These are phyloP conservation scores for Eragrostis curvula DNA, from an alignment of 176 grass and related monocot species.

Conservation along the genomic window DNA sequence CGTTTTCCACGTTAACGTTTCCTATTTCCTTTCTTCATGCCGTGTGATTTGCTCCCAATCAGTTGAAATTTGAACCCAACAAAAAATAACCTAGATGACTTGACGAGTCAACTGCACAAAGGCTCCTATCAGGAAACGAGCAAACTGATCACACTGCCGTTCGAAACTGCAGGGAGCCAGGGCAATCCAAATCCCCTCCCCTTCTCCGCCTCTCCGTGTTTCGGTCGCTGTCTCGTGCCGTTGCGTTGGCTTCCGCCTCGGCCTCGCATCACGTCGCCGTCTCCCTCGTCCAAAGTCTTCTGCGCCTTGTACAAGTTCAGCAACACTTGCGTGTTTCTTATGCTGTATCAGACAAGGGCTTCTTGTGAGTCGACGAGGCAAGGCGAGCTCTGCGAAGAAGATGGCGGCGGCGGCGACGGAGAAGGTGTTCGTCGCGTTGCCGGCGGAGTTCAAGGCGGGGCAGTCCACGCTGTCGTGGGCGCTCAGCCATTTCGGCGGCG, in stretches of 20 bases:
- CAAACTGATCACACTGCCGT: not conserved
- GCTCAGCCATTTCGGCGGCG: conserved; percentile 36
- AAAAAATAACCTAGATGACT: not conserved
- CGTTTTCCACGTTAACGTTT: not conserved
- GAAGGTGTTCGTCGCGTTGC: conserved; percentile 68
- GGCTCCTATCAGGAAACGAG: not conserved
- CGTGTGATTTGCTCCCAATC: conserved; percentile 17
- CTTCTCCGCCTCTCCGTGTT: conserved; percentile 10
- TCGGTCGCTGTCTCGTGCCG: conserved; percentile 21
- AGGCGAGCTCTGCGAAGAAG: conserved; percentile 17
- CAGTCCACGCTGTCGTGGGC: conserved; percentile 64
- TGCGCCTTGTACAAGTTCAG: not conserved
- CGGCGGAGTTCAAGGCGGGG: conserved; percentile 53
- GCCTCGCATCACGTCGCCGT: conserved; percentile 29
- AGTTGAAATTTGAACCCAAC: conserved; percentile 5
- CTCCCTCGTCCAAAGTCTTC: conserved; percentile 33
- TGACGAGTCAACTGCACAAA: conserved; percentile 11
- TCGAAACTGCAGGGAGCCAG: not conserved
- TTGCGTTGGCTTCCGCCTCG: not conserved
- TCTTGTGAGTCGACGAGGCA: not conserved
- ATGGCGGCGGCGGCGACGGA: not conserved
- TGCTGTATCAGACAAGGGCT: not conserved
- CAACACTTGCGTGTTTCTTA: conserved; percentile 17
- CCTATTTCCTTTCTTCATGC: not conserved
- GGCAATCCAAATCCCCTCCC: conserved; percentile 23